These are phyloP conservation scores for Fistulinella prunicolor DNA, from an alignment of 768 basidiomycete species.

Conservation along the genomic window DNA sequence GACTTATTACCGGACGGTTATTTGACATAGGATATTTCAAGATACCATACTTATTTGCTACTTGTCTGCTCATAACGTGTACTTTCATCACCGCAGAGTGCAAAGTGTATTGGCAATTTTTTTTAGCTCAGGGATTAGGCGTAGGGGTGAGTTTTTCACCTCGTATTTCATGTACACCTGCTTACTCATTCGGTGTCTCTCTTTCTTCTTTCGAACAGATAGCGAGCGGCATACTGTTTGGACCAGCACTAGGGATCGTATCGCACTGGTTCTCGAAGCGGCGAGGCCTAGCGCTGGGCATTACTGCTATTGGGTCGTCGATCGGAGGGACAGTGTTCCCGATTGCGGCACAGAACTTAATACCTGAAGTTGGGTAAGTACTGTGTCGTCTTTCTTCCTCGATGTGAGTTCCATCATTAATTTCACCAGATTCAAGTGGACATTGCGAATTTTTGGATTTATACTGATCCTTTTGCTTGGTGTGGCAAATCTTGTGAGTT, in stretches of 20 bases:
- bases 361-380: slow-evolving; percentile 56
- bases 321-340: slow-evolving; percentile 70
- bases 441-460: slow-evolving; percentile 67
- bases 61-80: slow-evolving; percentile 47
- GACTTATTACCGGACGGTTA: slow-evolving; percentile 60
- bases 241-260: slow-evolving; percentile 55
- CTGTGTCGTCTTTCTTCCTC: slow-evolving; percentile 14
- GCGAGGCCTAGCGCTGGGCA: slow-evolving; percentile 55
- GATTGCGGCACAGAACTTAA: slow-evolving; percentile 53
- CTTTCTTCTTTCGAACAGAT: slow-evolving; percentile 12
- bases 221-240: slow-evolving; percentile 58
- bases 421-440: slow-evolving; percentile 66
- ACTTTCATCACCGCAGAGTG: slow-evolving; percentile 73
- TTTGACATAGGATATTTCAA: slow-evolving; percentile 73
- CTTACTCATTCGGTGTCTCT: not conserved
- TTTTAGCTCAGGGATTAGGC: slow-evolving; percentile 70
- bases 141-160: slow-evolving; percentile 48
- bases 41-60: slow-evolving; percentile 45
- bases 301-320: slow-evolving; percentile 63
- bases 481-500: slow-evolving; percentile 49
- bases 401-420: not conserved
- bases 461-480: slow-evolving; percentile 52
- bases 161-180: not conserved
- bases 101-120: slow-evolving; percentile 71
- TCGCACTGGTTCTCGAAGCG: slow-evolving; percentile 72